Evolutionary conservation across 768 basidiomycete genomes (phyloP), one percentile per base, ranked within the genome.

Genomic region (Lactifluus hygrophoroides): DNA sequence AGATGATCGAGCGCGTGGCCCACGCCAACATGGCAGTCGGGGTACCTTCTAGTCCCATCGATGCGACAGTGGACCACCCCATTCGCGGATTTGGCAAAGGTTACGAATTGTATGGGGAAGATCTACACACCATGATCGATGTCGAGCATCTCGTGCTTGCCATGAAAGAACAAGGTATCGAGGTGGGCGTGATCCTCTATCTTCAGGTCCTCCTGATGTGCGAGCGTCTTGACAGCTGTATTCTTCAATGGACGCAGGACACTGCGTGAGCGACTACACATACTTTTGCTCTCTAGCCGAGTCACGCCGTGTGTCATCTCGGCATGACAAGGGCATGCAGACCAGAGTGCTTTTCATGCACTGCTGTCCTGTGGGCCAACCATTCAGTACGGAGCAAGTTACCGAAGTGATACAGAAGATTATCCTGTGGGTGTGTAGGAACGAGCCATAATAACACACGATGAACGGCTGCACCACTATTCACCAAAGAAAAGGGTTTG

Each of bases 201-300:
- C 11, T 19, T 34, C n/a, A 7, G 48, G 42, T 40, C 54, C 48
- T 50, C 32, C 27, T 46, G 44, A 47, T 35, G 23, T 17, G 28
- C 11, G 23, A 6, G 45, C 25, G 57, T 54, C 45, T 38, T 64
- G 85, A 81, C 74, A 82, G 70, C 80, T 87, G 19, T 80, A 82
- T 66, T 76, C 82, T 16, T 87, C 86, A 3, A 77, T 81, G 74
- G 87, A 88, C 65, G 82, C 85, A n/a, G 86, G 86, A 0, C 84
- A 85, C 66, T 88, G 84, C 68, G 71, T 88, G 14, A 86, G 83
- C 66, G 86, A 88, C 71, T 88, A 85, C 68, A 79, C 84, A 60
- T 87, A 85, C 67, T 88, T 85, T 66, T 84, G 84, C 65, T 86
- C 85, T 10, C 75, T 88, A 23, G 84, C 85, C 7, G 85, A 88